These are phyloP conservation scores for Aphanocladium album DNA, from an alignment of 2,329 filamentous ascomycete species.

Conservation along the genomic window DNA sequence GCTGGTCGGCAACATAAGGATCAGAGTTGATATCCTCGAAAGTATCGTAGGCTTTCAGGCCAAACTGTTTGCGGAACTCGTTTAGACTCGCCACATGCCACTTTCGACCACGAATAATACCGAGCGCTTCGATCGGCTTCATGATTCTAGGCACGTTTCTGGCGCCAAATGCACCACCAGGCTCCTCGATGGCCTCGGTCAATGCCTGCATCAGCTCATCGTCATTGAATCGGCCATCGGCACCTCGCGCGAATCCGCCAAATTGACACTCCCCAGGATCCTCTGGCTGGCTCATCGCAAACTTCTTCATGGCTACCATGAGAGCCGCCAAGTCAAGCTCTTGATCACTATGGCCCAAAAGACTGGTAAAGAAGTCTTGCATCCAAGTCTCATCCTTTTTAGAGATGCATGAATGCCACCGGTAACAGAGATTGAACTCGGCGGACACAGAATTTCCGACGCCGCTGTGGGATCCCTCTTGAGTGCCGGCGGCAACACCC, in stretches of 20 bases:
- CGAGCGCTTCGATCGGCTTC: constrained; percentile 72
- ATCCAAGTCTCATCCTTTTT: constrained; percentile 78
- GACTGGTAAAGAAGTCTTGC: constrained; percentile 57
- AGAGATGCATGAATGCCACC: constrained; percentile 78
- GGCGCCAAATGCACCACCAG: constrained; percentile 67
- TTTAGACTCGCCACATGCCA: constrained; percentile 79
- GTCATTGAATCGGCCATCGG: constrained; percentile 66
- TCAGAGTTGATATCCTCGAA: constrained; percentile 85
- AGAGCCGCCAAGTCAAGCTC: constrained; percentile 40
- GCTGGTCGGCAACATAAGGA: constrained; percentile 59
- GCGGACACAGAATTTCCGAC: constrained; percentile 79
- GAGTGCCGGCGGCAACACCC: constrained; percentile 48
- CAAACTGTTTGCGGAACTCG: constrained; percentile 80
- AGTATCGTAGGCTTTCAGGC: constrained; percentile 66
- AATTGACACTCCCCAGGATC: constrained; percentile 62
- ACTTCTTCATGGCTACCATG: constrained; percentile 57
- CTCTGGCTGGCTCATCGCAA: constrained; percentile 60
- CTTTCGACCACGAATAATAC: constrained; percentile 68
- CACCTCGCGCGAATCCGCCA: constrained; percentile 57
- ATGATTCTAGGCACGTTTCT: constrained; percentile 70
- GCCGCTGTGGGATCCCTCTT: constrained; percentile 59
- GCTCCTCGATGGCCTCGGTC: constrained; percentile 65
- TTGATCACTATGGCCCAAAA: constrained; percentile 51
- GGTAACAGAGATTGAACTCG: constrained; percentile 84
- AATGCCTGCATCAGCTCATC: constrained; percentile 71